Base-by-base conservation (phyloP, 2,329 filamentous ascomycete species). In the Colletotrichum agaves region DNA sequence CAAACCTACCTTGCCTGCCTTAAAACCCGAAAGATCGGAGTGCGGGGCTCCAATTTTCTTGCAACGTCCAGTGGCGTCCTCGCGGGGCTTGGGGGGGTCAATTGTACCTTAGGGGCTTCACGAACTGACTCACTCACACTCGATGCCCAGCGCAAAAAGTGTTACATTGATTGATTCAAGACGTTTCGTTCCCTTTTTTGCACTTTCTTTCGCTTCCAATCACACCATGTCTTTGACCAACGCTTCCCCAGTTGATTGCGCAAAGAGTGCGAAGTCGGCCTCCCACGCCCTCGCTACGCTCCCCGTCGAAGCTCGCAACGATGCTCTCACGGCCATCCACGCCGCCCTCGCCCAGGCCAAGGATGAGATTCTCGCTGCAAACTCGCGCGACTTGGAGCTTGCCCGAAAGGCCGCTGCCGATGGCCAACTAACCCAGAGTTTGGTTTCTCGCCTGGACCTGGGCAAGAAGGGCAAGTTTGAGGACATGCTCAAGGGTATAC, bases 401-500 rank as follows among this genome's bases (percentile, higher is more conserved):
- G 96, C 96, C 3, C 87, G 86, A 44, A 84, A 87, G 73, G 92
- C 93, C 55, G 93, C 92, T 19, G 87, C 89, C 15, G 87, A 90
- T 74, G 95, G 95, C 44, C 84, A 89, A 53, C 82, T 98, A 56
- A 95, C 90, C 77, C 87, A 91, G 74, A 96, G 93, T 75, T 86
- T 98, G 23, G 88, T 98, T 35, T 96, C 97, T 74, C 88, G 96
- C 63, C 85, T 99, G 69, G 95, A 99, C 79, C 84, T 99, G 55
- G 90, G 89, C 55, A 91, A 92, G 78, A 88, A 89, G 76, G 95
- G 95, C 66, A 98, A 98, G 82, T 99, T 91, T 85, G 94, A 98
- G 75, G 96, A 98, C 76, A 98, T 99, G 96, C 85, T 99, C 71
- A 91, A 94, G 82, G 96, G 96, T 27, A 97, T 99, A 69, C 81